Evolutionary conservation across 495 filamentous ascomycete species (phyloP), one percentile per base, ranked within the genome.

Genomic region (Talaromyces borbonicus): DNA sequence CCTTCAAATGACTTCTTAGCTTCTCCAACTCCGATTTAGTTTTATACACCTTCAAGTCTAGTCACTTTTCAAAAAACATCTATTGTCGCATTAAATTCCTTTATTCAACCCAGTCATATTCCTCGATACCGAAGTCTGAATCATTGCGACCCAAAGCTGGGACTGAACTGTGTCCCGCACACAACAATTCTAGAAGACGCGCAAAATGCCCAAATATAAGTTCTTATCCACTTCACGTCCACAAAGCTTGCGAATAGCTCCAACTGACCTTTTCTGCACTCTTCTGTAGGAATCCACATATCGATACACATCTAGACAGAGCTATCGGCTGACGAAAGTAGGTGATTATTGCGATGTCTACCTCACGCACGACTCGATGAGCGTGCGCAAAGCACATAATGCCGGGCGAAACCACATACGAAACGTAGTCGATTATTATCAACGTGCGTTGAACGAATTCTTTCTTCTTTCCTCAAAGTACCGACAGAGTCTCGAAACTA

Each of bases 331-430:
- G 11, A 7, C 32, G 44, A 65, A 52, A 51, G 68, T 64, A 86
- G 90, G 92, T 75, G 92, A 98, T 64, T 98, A 97, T 73, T 98
- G 92, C 78, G 92, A 98, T 83, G 93, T 98, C 64, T 98, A 98
- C 75, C 85, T 98, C 53, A 98, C 93, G 48, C 92, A 98, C 75
- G 93, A 98, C 80, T 94, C 87, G 11, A 98, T 97, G 90, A 94
- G 87, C 70, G 92, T 98, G 58, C 87, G 92, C 58, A 96, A 96
- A 69, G 92, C 92, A 12, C 92, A 98, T 67, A 98, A 98, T 73
- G 84, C 78, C 56, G 92, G 92, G 48, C 79, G 90, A 37, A 98
- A 98, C 67, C 92, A 98, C 58, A 72, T 97, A 39, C 84, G 93
- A 50, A 98, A 98, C 62, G 92, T 98, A 9, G 79, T 95, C 54